Evolutionary conservation across 2,329 filamentous ascomycete species (phyloP).

Genomic region (Tothia fuscella): DNA sequence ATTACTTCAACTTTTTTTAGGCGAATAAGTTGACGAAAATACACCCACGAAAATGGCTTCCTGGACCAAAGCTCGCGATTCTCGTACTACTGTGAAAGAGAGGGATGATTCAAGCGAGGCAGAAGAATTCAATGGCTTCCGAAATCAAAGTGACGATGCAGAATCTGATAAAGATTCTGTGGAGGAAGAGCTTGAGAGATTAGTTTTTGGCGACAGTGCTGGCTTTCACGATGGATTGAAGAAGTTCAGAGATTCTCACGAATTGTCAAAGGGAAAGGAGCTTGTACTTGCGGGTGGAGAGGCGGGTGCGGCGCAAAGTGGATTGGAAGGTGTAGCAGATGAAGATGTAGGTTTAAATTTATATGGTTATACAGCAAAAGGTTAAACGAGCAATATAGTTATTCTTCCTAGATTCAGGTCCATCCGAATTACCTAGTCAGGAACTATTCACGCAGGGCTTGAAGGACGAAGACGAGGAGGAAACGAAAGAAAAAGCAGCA

Average conservation of each 20-base stretch:
- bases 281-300: conserved; percentile 27
- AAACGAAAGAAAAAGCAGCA: conserved; percentile 40
- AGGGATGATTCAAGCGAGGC: neutral
- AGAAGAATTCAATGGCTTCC: conserved; percentile 4
- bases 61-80: neutral
- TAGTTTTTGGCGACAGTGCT: conserved; percentile 80
- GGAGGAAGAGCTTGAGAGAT: conserved; percentile 73
- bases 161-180: conserved; percentile 60
- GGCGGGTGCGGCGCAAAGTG: conserved; percentile 34
- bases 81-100: neutral
- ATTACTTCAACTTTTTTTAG: no score
- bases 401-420: conserved; percentile 69
- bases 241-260: conserved; percentile 35
- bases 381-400: conserved; percentile 33
- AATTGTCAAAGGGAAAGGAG: conserved; percentile 23
- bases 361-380: neutral
- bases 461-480: conserved; percentile 27
- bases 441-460: conserved; percentile 30
- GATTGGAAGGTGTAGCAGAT: conserved; percentile 58
- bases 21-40: no score
- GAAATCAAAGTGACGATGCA: neutral
- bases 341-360: conserved; percentile 41
- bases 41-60: neutral
- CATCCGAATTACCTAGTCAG: conserved; percentile 30
- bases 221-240: conserved; percentile 69